Evolutionary conservation across 2,329 filamentous ascomycete genomes (phyloP).

Genomic region (Fusarium sp.): DNA sequence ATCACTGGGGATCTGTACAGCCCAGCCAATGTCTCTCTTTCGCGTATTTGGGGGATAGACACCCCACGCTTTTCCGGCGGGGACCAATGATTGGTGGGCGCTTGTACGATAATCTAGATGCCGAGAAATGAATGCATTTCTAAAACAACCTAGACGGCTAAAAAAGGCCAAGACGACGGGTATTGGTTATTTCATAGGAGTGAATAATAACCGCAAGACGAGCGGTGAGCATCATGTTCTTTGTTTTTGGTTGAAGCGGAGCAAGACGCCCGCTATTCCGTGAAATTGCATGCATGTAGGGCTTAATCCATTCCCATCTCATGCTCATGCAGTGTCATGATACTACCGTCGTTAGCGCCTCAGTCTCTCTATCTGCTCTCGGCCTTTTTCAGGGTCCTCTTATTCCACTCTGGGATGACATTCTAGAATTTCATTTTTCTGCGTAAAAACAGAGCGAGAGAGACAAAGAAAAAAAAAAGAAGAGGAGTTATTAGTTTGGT

Average conservation of each 20-base stretch:
- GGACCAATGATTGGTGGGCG: constrained; percentile 31
- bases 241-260: constrained; percentile 16
- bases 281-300: constrained; percentile 17
- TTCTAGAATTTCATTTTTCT: neutral
- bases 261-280: constrained; percentile 10
- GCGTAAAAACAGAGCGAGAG: neutral
- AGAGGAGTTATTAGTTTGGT: neutral
- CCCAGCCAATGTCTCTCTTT: constrained; percentile 8
- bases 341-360: constrained; percentile 1
- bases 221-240: constrained; percentile 22
- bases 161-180: constrained; percentile 11
- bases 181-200: neutral
- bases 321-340: constrained; percentile 26
- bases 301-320: constrained; percentile 10
- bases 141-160: constrained; percentile 12
- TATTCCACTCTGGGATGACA: neutral
- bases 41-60: neutral
- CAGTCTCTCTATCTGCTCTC: constrained; percentile 3
- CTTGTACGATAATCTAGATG: constrained; percentile 29
- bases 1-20: constrained; percentile 18
- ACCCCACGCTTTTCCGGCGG: constrained; percentile 16
- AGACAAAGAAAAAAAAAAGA: neutral
- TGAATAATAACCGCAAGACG: constrained; percentile 9
- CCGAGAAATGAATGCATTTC: constrained; percentile 9
- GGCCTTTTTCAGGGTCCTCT: constrained; percentile 29